Evolutionary conservation across 768 basidiomycete genomes (phyloP), one percentile per base, ranked within the genome.

Genomic region (Termitomyces sp.): DNA sequence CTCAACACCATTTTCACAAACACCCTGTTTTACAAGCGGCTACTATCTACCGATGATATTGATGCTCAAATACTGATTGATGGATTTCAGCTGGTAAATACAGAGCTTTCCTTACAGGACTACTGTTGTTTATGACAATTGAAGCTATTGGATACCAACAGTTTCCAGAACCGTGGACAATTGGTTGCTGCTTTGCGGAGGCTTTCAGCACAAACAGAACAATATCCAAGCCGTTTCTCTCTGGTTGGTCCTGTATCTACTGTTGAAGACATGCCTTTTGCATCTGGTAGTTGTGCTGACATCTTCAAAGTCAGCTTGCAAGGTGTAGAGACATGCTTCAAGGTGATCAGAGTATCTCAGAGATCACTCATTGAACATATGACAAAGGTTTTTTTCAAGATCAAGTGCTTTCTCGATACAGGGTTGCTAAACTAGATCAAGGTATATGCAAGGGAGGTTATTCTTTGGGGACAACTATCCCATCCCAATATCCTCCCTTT

Each of bases 391-490:
- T 8, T 25, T 25, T 25, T 25, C 25, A 25, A 25, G 25, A 25
- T 25, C 25, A 25, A 25, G 25, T 25, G 25, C 25, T 25, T 25
- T 25, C 25, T 25, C 25, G 1, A 25, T 25, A 25, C 25, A 25
- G 25, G 25, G 25, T 25, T 25, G 25, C 25, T 25, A 12, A 42
- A 42, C 40, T 42, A 51, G 17, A 36, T 37, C 25, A 14, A 66
- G 65, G 51, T 57, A 17, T 64, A 61, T 48, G 61, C 63, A 5
- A 40, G 37, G 11, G 63, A 64, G 43, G 65, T 56, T 9, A 60
- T 67, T 32, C 5, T n/a, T n/a, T 43, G 43, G 43, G 43, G 15
- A 5, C 40, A 42, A 17, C 40, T 42, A 42, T 42, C 40, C 5
- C 40, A 42, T 5, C 17, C 43, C 17, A 43, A 43, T 17, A 17